Evolutionary conservation across 306 rosid species (phyloP), one percentile per base, ranked within the genome.

Genomic region (Alnus rubra): DNA sequence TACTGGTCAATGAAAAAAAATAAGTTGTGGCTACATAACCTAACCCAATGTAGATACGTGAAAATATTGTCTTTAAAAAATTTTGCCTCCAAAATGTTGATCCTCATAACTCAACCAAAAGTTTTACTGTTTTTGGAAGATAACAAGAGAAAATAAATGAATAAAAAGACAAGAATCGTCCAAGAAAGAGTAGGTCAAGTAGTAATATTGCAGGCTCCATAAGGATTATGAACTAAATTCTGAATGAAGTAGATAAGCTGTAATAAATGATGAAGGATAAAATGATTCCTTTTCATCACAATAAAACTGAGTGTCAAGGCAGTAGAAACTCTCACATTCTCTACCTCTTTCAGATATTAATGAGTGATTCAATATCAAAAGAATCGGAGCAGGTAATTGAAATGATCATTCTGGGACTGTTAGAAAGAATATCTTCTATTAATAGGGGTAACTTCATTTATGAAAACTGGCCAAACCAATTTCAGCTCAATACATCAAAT

Each of bases 401-500:
- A 55, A 55, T 58, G 65, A 58, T 58, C 28, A 58, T 58, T 23
- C 65, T 23, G 9, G 5, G 19, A 28, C 15, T 49, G 52, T 49
- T 49, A 49, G 51, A 23, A 39, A 67, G 30, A 37, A 18, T 67
- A 18, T 67, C 11, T 37, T 67, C 49, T 18, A 37, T 35, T 65
- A 16, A 44, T 65, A 67, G 51, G 5, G 19, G 49, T 39, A 18
- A 39, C 31, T 18, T 39, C 71, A 67, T 9, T 39, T 67, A 11
- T 35, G 51, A 39, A 67, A 67, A 67, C 28, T 37, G 72, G 19
- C 45, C 70, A 13, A 64, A 35, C 70, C 13, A 18, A 67, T 67
- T 18, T 18, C 50, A 67, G 72, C 72, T 39, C 47, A 64, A 64
- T 64, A 37, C 28, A 35, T 64, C 45, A 64, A 48, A 64, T 64